Evolutionary conservation across 1,284 basidiomycete species (phyloP), one percentile per base, ranked within the genome.

Genomic region (Microbotryum intermedium): DNA sequence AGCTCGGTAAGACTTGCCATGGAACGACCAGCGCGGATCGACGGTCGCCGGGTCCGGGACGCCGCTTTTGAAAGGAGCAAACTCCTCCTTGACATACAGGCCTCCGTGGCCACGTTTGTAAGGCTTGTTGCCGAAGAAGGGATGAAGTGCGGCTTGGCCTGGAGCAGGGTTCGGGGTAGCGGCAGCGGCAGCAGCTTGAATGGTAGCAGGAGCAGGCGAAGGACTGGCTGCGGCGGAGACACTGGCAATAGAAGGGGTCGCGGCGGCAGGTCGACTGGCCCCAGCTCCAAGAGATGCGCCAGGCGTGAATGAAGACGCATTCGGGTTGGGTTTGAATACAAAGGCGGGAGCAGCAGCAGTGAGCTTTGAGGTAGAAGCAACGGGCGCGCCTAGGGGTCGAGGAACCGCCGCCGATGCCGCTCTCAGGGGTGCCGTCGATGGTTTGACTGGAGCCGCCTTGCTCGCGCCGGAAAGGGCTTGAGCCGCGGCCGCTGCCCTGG

Each of bases 21-120:
- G 62, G 59, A 70, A 72, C 1, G 64, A n/a, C 70, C 70, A 71
- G 1, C 44, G 43, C 18, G 52, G 18, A 66, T 62, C 58, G 26
- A 68, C 60, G 21, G 58, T 49, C 9, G 53, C 39, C 16, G 71
- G 61, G 10, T 62, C 62, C 3, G 64, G 60, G 4, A 67, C 60
- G 2, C 50, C 59, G 30, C 59, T 60, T 58, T 64, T 60, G 67
- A 71, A 72, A 1, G 71, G 71, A 3, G 62, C 67, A 39, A 72
- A 72, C 50, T 72, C 71, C 54, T 72, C 71, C 60, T 72, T 72
- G 64, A 72, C 71, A 54, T 67, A 64, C 53, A 72, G 34, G 18
- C 34, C 34, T 16, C 34, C 34, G 34, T 39, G 34, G 26, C 63
- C 63, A 23, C 61, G 62, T 49, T 67, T 70, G 47, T 67, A 59